Evolutionary conservation across 345 rosid genomes (phyloP), one percentile per base, ranked within the genome.

Genomic region (Gossypium sturtianum): DNA sequence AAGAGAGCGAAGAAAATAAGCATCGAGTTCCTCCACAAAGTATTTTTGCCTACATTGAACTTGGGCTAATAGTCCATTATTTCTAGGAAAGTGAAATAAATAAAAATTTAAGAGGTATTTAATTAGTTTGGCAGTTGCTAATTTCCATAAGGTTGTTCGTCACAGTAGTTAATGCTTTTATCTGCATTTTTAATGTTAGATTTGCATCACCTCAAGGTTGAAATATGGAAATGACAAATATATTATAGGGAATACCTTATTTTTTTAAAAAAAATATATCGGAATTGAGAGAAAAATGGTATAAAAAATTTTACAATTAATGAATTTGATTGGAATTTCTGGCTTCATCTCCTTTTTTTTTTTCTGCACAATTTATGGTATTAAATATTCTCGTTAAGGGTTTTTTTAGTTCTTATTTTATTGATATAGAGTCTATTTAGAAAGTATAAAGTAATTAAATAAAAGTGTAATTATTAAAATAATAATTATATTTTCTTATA

Each of bases 141-240:
- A 66, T 66, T 22, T 11, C 54, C 34, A 20, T 45, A 12, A 45
- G 23, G 38, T 6, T 66, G 54, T 66, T n/a, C 29, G 6, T 45
- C 10, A 38, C 13, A 17, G 10, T 2, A 59, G 4, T 59, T 22
- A 57, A 60, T 12, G 10, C 1, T 57, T 3, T 25, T 61, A 13
- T 7, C n/a, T 0, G 45, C 9, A n/a, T 7, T 38, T 62, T 16
- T 23, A 23, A 59, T 25, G 38, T 25, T 8, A 15, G 63, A 12
- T 59, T 68, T 68, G 23, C 43, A 49, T 25, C 63, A 59, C n/a
- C 63, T 59, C 44, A 25, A 68, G 58, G 44, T 68, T 68, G 72
- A 25, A 54, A 54, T 23, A n/a, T 54, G 59, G 59, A 67, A 23
- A 0, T 67, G 71, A 48, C 22, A 23, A 68, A 43, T n/a, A 67